phyloP scores from a whole-genome alignment of 148 eudicot genomes.

The Pharnaceum exiguum region DNA sequence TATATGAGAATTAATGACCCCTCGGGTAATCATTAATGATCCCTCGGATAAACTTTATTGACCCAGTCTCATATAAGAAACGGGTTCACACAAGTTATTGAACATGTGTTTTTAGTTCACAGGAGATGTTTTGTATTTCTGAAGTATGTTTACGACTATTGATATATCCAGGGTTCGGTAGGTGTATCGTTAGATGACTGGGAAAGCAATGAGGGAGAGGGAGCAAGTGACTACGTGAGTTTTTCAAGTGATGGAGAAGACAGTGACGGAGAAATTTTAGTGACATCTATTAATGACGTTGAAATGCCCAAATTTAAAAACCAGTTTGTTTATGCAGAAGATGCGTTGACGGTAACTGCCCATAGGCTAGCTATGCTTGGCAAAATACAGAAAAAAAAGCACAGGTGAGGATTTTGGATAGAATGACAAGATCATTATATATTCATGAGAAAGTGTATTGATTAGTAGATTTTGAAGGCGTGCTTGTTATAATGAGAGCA shows the following conservation, averaged over 20 bases:
- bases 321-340: slow-evolving; percentile 39
- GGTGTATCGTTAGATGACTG: slow-evolving; percentile 55
- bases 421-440: too few species aligned
- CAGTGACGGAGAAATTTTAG: slow-evolving; percentile 67
- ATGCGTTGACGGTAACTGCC: slow-evolving; percentile 59
- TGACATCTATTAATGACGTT: slow-evolving; percentile 69
- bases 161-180: slow-evolving; percentile 35
- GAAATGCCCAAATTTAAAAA: slow-evolving; percentile 60
- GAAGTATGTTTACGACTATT: neutral
- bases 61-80: too few species aligned
- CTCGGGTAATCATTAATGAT: too few species aligned
- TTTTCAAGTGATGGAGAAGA: slow-evolving; percentile 84
- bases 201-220: slow-evolving; percentile 42
- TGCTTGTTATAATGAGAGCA: too few species aligned
- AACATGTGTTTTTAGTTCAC: neutral
- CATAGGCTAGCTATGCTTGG: slow-evolving; percentile 56
- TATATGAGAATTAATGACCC: too few species aligned
- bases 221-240: slow-evolving; percentile 29
- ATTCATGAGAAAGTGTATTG: too few species aligned
- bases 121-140: neutral
- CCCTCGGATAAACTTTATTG: too few species aligned
- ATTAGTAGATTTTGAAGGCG: too few species aligned
- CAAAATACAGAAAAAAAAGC: slow-evolving; percentile 41
- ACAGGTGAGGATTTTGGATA: slow-evolving; percentile 38
- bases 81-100: neutral